Base-by-base conservation (phyloP, 257 asterid species). In the Haberlea rhodopensis region DNA sequence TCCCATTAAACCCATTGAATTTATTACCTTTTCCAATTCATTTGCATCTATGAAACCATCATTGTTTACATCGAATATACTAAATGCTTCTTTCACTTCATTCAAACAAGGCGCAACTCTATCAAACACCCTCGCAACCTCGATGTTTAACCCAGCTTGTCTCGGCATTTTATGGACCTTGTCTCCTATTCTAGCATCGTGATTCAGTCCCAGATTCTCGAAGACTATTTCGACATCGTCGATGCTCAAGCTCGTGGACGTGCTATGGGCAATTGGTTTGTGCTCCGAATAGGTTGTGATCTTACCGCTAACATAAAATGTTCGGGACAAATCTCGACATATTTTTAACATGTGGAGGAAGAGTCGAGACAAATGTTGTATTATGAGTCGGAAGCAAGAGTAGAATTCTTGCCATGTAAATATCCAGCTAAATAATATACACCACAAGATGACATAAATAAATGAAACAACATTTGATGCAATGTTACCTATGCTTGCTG, bases 41-140 rank as follows among this genome's bases (percentile, higher is more conserved):
- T 9, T 64, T 20, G 80, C 80, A 61, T 82, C 92, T 7, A 85
- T 78, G 55, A 57, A 85, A 0, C 87, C 92, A 75, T 85, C 92
- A 7, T 72, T 69, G 43, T 82, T 72, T 15, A 72, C 76, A 68
- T 85, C 89, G 49, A 82, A 82, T 23, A 79, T 1, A 45, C 57
- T 66, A 67, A 85, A 85, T 4, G 87, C 89, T 63, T 78, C 85
- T 31, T 69, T 68, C 56, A 82, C 76, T 63, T 85, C 92, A 16
- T 66, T 84, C 29, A 78, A 40, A 53, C 79, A 68, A 7, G 84
- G 75, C 60, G 76, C 85, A 2, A 7, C 37, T 29, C 68, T 63
- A 9, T 80, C 82, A 60, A 85, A 85, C 71, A 82, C 26, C 52
- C 28, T n/a, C n/a, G 34, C 73, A 28, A 84, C 54, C n/a, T 73